These are phyloP conservation scores for Lonicera japonica DNA, from an alignment of 129 eudicot genomes.

Conservation along the genomic window DNA sequence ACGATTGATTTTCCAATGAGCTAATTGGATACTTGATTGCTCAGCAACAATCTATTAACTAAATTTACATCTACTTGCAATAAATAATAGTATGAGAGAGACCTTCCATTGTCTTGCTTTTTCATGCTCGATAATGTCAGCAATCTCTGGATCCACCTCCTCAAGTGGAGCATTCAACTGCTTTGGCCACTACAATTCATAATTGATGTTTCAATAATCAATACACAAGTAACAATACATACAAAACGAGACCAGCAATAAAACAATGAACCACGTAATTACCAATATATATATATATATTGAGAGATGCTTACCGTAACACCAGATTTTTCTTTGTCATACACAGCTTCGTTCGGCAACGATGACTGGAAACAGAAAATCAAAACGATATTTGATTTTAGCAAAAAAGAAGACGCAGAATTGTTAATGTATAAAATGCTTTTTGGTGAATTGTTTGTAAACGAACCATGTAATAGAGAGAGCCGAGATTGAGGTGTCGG, in stretches of 20 bases:
- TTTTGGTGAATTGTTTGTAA: background rate
- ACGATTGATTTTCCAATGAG: too few species aligned
- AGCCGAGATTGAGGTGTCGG: constrained; percentile 58
- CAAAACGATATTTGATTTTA: background rate
- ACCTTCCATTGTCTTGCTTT: constrained; percentile 99
- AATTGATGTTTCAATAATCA: background rate
- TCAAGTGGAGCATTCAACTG: constrained; percentile 96
- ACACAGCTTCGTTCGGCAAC: constrained; percentile 78
- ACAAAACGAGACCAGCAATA: background rate
- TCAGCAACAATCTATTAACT: too few species aligned
- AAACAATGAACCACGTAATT: background rate
- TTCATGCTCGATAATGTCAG: constrained; percentile 93
- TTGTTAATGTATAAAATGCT: background rate
- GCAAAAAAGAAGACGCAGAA: background rate
- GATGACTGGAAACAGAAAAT: constrained; percentile 43
- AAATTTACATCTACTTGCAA: too few species aligned
- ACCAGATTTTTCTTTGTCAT: constrained; percentile 74
- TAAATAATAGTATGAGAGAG: background rate
- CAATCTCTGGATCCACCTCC: constrained; percentile 93
- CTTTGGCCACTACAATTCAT: constrained; percentile 79
- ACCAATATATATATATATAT: too few species aligned
- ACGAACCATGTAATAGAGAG: constrained; percentile 65
- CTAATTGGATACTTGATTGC: too few species aligned
- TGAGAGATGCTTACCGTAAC: constrained; percentile 49
- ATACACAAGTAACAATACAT: background rate